Base-by-base conservation (phyloP, 805 yeast species). In the Candida andamanensis region DNA sequence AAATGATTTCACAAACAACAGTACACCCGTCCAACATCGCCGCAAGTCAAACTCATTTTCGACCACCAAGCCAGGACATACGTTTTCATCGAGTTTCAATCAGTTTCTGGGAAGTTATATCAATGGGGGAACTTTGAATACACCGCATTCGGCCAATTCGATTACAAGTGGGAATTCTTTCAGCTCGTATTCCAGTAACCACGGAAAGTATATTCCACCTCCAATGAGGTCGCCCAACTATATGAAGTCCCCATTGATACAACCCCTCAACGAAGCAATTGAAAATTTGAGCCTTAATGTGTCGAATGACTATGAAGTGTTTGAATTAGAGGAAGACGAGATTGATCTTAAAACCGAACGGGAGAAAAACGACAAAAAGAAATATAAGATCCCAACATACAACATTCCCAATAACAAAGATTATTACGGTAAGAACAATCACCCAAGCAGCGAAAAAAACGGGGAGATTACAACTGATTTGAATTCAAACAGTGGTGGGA, bases 321-420 rank as follows among this genome's bases (percentile, higher is more conserved):
- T 66, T 40, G 65, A 62, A 26, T 52, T 66, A 33, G 71, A 65
- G 41, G 71, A 65, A 37, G 69, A 58, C 33, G 69, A 63, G 40
- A 54, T 56, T 33, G 57, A 52, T 4, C 25, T 41, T 20, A 32
- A 23, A 11, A 30, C 19, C 17, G 15, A 8, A 14, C 17, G 17
- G 15, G 30, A 28, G 15, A 20, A 24, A 16, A 9, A 12, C 14
- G 27, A 29, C 9, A 19, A 16, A 16, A 15, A 17, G n/a, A 20
- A 30, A 19, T 25, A 15, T 17, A 35, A 30, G 16, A 24, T 28
- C 6, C 36, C 39, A 2, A 32, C 42, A 8, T 35, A 32, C 16
- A 35, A 26, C 23, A 15, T 29, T 7, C 41, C 41, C 8, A 26
- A 16, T 3, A 34, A 36, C 17, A 38, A 27, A 29, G 24, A 21